A percentile compares a stretch with the other conserved stretches of the same genome.
Evolutionary conservation across 257 asterid species (phyloP).

Genomic region (Fraxinus cuspidata): DNA sequence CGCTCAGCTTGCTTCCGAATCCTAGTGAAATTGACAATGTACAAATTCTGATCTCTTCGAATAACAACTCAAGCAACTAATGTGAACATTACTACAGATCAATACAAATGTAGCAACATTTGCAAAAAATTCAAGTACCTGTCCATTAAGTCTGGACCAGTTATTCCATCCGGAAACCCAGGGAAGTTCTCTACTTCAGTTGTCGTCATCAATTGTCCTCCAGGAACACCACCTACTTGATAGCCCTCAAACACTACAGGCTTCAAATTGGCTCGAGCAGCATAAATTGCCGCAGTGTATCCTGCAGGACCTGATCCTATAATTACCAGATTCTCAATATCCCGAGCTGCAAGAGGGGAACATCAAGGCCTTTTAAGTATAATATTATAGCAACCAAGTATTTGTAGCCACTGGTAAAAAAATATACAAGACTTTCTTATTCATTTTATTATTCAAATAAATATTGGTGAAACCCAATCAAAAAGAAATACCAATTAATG

Average conservation of each 20-base stretch:
- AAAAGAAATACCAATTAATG: not conserved
- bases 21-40: constrained; percentile 41
- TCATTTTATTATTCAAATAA: too few species aligned
- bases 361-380: not conserved
- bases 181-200: constrained; percentile 97
- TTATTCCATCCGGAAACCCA: constrained; percentile 93
- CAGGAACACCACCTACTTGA: constrained; percentile 96
- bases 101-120: constrained; percentile 17
- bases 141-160: constrained; percentile 98
- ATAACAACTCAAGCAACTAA: not conserved
- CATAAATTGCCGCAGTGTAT: constrained; percentile 94
- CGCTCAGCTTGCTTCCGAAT: constrained; percentile 89
- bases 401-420: not conserved
- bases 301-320: constrained; percentile 99
- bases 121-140: constrained; percentile 41
- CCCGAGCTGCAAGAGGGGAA: constrained; percentile 45
- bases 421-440: too few species aligned
- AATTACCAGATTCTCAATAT: constrained; percentile 74
- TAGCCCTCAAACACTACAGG: constrained; percentile 92
- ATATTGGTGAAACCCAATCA: not conserved
- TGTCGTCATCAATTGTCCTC: constrained; percentile 97
- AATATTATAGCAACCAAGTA: not conserved
- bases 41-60: constrained; percentile 9
- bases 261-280: constrained; percentile 89
- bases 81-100: not conserved